These are phyloP conservation scores for Agrocybe pediades DNA, from an alignment of 768 basidiomycete species.

Conservation along the genomic window DNA sequence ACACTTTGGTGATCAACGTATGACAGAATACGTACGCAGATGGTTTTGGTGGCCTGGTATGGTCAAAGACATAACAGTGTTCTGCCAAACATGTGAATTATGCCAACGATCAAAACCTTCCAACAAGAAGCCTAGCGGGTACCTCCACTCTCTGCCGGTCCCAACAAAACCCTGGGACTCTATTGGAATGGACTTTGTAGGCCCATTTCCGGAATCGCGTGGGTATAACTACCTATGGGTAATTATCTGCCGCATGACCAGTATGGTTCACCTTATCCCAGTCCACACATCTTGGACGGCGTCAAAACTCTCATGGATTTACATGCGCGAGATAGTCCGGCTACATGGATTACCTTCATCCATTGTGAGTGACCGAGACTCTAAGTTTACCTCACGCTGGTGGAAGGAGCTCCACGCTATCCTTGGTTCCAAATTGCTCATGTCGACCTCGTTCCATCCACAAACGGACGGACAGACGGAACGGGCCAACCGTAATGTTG, in stretches of 20 bases:
- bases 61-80: constrained; percentile 17
- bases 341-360: constrained; percentile 30
- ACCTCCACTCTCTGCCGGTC: constrained; percentile 29
- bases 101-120: constrained; percentile 25
- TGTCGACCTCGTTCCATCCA: constrained; percentile 45
- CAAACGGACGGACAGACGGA: no score
- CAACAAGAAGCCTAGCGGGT: constrained; percentile 22
- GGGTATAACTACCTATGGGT: constrained; percentile 31
- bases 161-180: constrained; percentile 34
- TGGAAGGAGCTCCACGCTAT: constrained; percentile 23
- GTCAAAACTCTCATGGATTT: constrained; percentile 30
- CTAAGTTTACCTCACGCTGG: constrained; percentile 24
- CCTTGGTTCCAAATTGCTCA: constrained; percentile 28
- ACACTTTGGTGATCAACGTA: constrained; percentile 30
- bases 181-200: constrained; percentile 43
- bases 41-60: constrained; percentile 37
- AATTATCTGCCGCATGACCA: constrained; percentile 28
- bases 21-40: constrained; percentile 26
- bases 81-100: constrained; percentile 21
- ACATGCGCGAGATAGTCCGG: constrained; percentile 25
- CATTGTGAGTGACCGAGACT: constrained; percentile 32
- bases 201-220: constrained; percentile 29
- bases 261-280: constrained; percentile 35
- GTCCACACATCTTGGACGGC: constrained; percentile 24
- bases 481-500: constrained; percentile 26